These are phyloP conservation scores for Neofusicoccum umdonicola DNA, from an alignment of 2,329 filamentous ascomycete genomes.

Conservation along the genomic window DNA sequence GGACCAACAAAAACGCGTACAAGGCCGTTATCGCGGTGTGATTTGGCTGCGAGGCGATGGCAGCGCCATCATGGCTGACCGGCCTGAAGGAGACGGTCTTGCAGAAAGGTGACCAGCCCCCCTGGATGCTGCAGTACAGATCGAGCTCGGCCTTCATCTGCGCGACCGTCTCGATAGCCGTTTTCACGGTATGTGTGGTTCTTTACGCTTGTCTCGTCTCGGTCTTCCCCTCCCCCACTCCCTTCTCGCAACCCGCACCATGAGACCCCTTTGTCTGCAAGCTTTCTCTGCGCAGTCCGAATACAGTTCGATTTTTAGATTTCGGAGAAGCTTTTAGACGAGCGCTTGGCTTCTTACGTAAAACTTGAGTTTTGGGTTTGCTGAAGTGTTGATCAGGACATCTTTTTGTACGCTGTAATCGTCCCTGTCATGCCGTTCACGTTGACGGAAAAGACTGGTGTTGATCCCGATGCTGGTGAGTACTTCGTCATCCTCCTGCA, in stretches of 20 bases:
- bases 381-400: slow-evolving; percentile 43
- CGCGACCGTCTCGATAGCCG: slow-evolving; percentile 33
- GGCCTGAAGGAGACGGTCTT: neutral
- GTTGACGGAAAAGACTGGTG: slow-evolving; percentile 54
- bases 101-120: slow-evolving; percentile 21
- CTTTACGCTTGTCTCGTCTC: neutral
- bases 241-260: neutral
- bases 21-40: no score
- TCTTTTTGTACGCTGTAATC: slow-evolving; percentile 63
- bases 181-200: slow-evolving; percentile 33
- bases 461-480: slow-evolving; percentile 41
- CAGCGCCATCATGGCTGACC: neutral
- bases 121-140: slow-evolving; percentile 31
- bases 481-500: neutral
- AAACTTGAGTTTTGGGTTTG: neutral
- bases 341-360: slow-evolving; percentile 10
- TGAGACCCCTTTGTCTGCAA: neutral
- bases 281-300: neutral
- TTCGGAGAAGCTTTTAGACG: slow-evolving; percentile 9
- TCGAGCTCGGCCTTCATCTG: slow-evolving; percentile 36
- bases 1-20: no score
- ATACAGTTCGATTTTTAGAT: neutral
- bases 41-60: neutral
- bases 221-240: neutral
- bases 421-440: slow-evolving; percentile 72